Evolutionary conservation across 148 eudicot species (phyloP).

Genomic region (Beta vulgaris): DNA sequence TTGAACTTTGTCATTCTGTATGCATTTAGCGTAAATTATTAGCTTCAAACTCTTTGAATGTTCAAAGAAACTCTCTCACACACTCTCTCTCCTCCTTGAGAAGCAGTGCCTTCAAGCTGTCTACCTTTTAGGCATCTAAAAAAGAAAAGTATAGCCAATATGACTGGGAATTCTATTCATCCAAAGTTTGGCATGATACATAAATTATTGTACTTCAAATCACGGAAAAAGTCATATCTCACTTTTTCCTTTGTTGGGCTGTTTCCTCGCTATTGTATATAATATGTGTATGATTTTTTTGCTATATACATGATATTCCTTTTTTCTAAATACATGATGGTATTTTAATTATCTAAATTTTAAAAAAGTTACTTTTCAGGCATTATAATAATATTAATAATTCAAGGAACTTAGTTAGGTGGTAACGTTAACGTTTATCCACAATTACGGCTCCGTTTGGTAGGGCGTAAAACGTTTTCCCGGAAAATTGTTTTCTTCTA

Average conservation of each 20-base stretch:
- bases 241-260: not conserved
- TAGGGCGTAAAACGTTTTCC: too few species aligned
- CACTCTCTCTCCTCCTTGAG: constrained; percentile 5
- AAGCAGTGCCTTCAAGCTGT: constrained; percentile 36
- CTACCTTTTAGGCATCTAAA: constrained; percentile 32
- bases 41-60: constrained; percentile 7
- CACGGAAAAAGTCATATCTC: constrained; percentile 21
- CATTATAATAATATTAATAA: not conserved
- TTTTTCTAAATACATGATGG: not conserved
- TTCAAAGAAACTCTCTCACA: constrained; percentile 9
- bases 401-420: not conserved
- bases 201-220: constrained; percentile 18
- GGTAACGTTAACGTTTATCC: not conserved
- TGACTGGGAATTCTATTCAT: not conserved
- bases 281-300: not conserved
- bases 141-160: not conserved
- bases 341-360: not conserved
- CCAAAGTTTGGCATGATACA: constrained; percentile 20
- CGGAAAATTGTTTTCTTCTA: too few species aligned
- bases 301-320: constrained; percentile 8
- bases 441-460: too few species aligned
- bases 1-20: not conserved
- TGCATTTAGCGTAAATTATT: not conserved
- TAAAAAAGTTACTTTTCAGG: constrained; percentile 3
- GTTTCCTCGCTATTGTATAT: not conserved